Evolutionary conservation across 148 eudicot genomes (phyloP), one percentile per base, ranked within the genome.

Genomic region (Pouteria glomerata): DNA sequence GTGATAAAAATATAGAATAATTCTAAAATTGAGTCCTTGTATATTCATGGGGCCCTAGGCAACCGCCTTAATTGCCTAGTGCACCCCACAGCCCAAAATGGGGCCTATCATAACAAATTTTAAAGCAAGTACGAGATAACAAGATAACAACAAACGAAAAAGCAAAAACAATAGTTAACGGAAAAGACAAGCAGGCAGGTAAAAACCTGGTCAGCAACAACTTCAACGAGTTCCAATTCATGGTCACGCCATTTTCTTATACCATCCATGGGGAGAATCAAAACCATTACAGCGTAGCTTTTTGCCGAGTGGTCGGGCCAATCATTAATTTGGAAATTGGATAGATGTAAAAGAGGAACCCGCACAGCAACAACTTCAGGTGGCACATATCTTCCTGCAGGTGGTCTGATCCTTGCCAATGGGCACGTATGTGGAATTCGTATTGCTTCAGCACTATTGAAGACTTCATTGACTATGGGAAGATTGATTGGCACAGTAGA

Each of bases 171-270:
- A 41, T 23, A 63, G 31, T 6, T 14, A 42, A 29, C 45, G 24
- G 60, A 31, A 18, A n/a, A 61, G 48, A 57, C 70, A 31, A 50
- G 69, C 53, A 37, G 57, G 66, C 58, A 26, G 31, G 16, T 12
- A 48, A 41, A 48, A 24, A 92, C 97, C 97, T 92, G 95, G 51
- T 92, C 97, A 14, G 90, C 97, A 71, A 92, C 97, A 68, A 92
- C 97, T 80, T 92, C 95, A 48, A 92, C 95, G 21, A 92, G 97
- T 74, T 92, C 97, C 78, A 92, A 74, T 73, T 92, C 97, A 77
- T 92, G 89, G 31, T 86, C 92, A 10, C 84, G 90, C 82, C 92
- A 92, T 72, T 92, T 86, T 75, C 97, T 84, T 27, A 84, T 70
- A 37, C 90, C 87, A 48, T 86, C 88, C 70, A 86, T 56, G 48